phyloP scores from a whole-genome alignment of 75 land plant genomes.

The Cupressus sempervirens region DNA sequence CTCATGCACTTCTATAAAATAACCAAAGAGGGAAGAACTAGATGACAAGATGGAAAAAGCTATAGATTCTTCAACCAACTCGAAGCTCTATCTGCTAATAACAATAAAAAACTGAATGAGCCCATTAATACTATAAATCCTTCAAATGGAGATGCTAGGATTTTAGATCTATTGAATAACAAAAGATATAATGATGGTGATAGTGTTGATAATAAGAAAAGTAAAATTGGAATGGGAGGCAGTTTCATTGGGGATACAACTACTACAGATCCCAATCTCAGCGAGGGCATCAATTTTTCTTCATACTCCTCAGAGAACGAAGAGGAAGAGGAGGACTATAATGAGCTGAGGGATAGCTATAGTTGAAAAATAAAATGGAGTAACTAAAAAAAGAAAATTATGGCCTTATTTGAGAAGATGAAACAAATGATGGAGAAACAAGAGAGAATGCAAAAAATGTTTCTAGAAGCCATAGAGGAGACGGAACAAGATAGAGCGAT shows the following conservation, averaged over 20 bases:
- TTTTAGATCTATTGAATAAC: not conserved
- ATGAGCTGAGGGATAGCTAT: conserved; percentile 9
- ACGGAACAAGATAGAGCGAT: conserved; percentile 35
- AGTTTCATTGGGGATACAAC: not conserved
- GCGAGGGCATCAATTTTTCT: conserved; percentile 4
- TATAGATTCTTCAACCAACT: conserved; percentile 24
- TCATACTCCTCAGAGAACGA: not conserved
- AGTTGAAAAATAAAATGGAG: conserved; percentile 6
- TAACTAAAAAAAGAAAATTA: conserved; percentile 9
- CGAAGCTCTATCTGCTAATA: conserved; percentile 13
- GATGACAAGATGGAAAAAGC: conserved; percentile 23
- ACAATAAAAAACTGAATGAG: not conserved
- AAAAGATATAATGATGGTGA: not conserved
- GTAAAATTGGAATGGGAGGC: not conserved
- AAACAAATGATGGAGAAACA: conserved; percentile 39
- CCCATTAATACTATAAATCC: too few species aligned
- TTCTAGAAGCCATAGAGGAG: conserved; percentile 38
- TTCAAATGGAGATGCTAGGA: not conserved
- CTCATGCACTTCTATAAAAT: too few species aligned
- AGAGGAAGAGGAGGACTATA: conserved; percentile 16
- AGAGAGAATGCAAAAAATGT: conserved; percentile 43
- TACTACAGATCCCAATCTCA: not conserved
- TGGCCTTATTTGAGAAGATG: conserved; percentile 28
- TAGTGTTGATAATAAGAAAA: not conserved
- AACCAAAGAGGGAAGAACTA: conserved; percentile 22